These are phyloP conservation scores for Mycoemilia scoparia DNA, from an alignment of 192 early-diverging fungal species.

Conservation along the genomic window DNA sequence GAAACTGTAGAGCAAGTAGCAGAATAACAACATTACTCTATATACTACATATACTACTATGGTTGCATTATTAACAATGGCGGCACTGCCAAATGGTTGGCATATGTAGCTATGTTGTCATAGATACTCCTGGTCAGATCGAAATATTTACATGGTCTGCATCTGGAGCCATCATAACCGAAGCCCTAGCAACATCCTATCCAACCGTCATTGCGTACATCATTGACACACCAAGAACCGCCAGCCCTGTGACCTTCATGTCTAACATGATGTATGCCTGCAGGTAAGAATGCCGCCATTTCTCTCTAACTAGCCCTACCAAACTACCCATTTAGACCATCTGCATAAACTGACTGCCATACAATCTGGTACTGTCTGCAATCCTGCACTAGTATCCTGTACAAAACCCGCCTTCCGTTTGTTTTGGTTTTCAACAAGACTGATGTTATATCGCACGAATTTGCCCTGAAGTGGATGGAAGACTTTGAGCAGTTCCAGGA, in stretches of 20 bases:
- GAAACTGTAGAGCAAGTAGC: constrained; percentile 45
- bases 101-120: constrained; percentile 34
- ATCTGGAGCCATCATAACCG: constrained; percentile 87
- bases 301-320: neutral
- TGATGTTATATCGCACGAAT: constrained; percentile 76
- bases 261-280: constrained; percentile 98
- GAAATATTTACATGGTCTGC: constrained; percentile 99
- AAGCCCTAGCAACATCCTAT: constrained; percentile 75
- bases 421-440: constrained; percentile 92
- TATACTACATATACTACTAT: neutral
- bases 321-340: constrained; percentile 1
- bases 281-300: too few relatives aligned
- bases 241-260: constrained; percentile 90
- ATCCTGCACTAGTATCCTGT: too few relatives aligned
- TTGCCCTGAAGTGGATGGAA: constrained; percentile 90
- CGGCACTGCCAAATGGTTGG: too few relatives aligned
- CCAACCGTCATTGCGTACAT: constrained; percentile 85
- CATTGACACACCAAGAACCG: constrained; percentile 88
- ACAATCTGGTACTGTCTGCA: too few relatives aligned
- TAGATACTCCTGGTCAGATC: constrained; percentile 97
- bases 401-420: constrained; percentile 94
- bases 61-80: neutral
- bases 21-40: constrained; percentile 24
- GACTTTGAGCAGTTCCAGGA: constrained; percentile 90
- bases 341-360: too few relatives aligned